These are phyloP conservation scores for Chalciporus piperatus DNA, from an alignment of 768 basidiomycete genomes.

Conservation along the genomic window DNA sequence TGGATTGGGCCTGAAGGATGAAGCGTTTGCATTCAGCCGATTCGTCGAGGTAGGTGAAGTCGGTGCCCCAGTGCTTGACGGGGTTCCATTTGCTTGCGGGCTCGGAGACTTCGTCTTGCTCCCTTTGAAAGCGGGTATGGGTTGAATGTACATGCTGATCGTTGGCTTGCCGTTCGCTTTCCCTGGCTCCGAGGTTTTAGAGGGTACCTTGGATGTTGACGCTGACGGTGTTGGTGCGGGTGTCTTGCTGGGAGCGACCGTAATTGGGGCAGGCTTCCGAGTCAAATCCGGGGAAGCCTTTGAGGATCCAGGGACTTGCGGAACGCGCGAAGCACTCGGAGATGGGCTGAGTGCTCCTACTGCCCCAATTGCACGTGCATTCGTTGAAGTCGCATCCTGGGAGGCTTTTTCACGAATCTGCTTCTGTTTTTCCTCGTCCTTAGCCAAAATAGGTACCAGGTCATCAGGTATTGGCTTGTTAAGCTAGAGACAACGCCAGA, in stretches of 20 bases:
- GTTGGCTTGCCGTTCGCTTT: constrained; percentile 43
- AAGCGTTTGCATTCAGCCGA: constrained; percentile 84
- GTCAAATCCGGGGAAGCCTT: constrained; percentile 30
- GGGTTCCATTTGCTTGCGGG: constrained; percentile 30
- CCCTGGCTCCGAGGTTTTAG: constrained; percentile 30
- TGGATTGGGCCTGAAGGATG: constrained; percentile 86
- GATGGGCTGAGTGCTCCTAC: constrained; percentile 38
- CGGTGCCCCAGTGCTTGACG: constrained; percentile 36
- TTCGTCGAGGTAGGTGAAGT: constrained; percentile 56
- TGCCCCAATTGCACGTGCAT: constrained; percentile 69
- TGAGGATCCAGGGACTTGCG: constrained; percentile 28
- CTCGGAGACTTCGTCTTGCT: constrained; percentile 38
- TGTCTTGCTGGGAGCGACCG: constrained; percentile 24
- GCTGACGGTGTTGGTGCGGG: constrained; percentile 28
- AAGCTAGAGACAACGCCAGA: constrained; percentile 49
- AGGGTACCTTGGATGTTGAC: constrained; percentile 29
- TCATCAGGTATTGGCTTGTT: constrained; percentile 96
- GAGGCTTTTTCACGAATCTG: constrained; percentile 75
- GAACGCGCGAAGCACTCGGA: constrained; percentile 46
- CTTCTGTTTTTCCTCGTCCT: constrained; percentile 89
- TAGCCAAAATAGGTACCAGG: constrained; percentile 87
- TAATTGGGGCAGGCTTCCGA: constrained; percentile 28
- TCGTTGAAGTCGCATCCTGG: constrained; percentile 60
- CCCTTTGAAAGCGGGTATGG: constrained; percentile 90
- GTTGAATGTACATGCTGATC: constrained; percentile 77